These are phyloP conservation scores for Boletus rex-veris DNA, from an alignment of 768 basidiomycete species.

Conservation along the genomic window DNA sequence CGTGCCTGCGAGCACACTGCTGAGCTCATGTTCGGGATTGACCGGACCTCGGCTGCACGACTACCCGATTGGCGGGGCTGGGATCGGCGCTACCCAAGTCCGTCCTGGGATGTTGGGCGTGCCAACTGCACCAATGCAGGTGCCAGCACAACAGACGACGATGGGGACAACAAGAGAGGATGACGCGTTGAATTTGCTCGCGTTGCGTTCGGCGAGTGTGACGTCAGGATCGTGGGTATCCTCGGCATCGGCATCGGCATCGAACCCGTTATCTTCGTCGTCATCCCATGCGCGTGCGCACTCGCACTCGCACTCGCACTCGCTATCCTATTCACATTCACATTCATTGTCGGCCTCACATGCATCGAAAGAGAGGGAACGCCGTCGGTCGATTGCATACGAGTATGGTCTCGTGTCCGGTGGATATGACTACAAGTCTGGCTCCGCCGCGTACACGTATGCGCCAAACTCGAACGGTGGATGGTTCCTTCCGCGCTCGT, in stretches of 20 bases:
- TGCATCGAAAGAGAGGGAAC: slow-evolving; percentile 1
- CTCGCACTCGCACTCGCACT: neutral
- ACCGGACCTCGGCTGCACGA: slow-evolving; percentile 64
- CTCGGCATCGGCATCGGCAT: slow-evolving; percentile 28
- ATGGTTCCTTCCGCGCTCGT: slow-evolving; percentile 57
- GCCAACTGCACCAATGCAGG: slow-evolving; percentile 9
- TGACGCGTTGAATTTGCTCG: slow-evolving; percentile 28
- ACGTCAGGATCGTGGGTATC: neutral
- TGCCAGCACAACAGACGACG: neutral
- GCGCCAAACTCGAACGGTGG: slow-evolving; percentile 34
- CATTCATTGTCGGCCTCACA: slow-evolving; percentile 2
- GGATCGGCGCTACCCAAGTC: slow-evolving; percentile 49
- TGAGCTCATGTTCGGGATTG: neutral
- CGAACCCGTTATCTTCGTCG: neutral
- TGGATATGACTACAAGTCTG: neutral
- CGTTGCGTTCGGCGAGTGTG: slow-evolving; percentile 16
- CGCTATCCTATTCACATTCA: slow-evolving; percentile 2
- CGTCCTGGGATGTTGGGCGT: slow-evolving; percentile 54
- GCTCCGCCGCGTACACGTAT: neutral
- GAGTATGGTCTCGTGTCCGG: slow-evolving; percentile 5
- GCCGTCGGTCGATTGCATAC: slow-evolving; percentile 14
- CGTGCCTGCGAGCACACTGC: slow-evolving; percentile 38
- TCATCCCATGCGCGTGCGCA: neutral
- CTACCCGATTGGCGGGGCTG: slow-evolving; percentile 44
- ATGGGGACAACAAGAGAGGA: slow-evolving; percentile 12